Evolutionary conservation across 371 early-diverging fungal genomes (phyloP).

Genomic region (Lichtheimia ornata): DNA sequence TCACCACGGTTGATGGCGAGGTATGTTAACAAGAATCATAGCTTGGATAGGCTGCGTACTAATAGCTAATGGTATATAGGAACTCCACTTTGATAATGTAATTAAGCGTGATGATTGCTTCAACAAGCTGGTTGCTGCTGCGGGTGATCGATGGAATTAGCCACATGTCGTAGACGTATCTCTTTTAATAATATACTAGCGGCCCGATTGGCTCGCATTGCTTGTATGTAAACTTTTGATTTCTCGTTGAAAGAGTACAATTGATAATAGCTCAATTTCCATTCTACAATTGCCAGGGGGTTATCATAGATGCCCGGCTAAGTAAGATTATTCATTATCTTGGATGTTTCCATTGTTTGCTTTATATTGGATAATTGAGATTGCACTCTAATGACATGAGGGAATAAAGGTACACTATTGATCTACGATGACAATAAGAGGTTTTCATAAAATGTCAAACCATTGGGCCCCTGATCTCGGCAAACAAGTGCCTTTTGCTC

Average conservation of each 20-base stretch:
- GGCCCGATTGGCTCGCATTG: too few species aligned
- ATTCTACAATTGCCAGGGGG: too few species aligned
- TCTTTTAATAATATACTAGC: too few species aligned
- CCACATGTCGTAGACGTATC: too few species aligned
- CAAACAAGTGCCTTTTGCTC: slow-evolving; percentile 80
- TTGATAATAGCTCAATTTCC: too few species aligned
- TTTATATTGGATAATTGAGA: too few species aligned
- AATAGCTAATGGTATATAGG: slow-evolving; percentile 2
- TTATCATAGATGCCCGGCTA: too few species aligned
- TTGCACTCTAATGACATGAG: too few species aligned
- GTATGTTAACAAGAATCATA: slow-evolving; percentile 2
- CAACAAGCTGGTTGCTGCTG: slow-evolving; percentile 33
- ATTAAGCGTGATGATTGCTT: slow-evolving; percentile 45
- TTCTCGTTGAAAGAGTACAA: too few species aligned
- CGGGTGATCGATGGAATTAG: slow-evolving; percentile 24
- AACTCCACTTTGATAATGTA: slow-evolving; percentile 40
- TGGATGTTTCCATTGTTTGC: not conserved
- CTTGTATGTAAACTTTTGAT: too few species aligned
- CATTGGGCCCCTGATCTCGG: slow-evolving; percentile 84
- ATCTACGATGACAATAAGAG: slow-evolving; percentile 28
- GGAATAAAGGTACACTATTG: too few species aligned
- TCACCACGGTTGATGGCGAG: slow-evolving; percentile 29
- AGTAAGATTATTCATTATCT: not conserved
- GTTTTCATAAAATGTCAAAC: slow-evolving; percentile 83
- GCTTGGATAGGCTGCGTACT: too few species aligned